phyloP scores from a whole-genome alignment of 495 filamentous ascomycete genomes.

The Daldinia grandis region DNA sequence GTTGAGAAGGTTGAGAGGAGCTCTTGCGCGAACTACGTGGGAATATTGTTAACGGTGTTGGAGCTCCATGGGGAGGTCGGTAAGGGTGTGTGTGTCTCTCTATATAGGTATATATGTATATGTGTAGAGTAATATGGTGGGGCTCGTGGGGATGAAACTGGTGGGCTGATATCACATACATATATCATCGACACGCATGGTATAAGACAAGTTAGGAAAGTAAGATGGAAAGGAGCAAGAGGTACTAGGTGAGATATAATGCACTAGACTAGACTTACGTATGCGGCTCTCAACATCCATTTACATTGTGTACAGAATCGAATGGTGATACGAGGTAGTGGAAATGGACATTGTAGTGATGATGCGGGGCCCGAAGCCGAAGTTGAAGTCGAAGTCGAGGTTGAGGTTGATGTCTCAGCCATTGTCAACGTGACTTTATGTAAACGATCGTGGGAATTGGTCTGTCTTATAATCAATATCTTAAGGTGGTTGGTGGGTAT shows the following conservation, averaged over 20 bases:
- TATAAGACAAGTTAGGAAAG: not conserved
- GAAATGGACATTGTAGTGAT: slow-evolving; percentile 31
- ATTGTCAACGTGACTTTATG: slow-evolving; percentile 28
- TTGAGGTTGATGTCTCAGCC: slow-evolving; percentile 46
- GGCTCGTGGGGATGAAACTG: slow-evolving; percentile 13
- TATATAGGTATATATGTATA: not conserved
- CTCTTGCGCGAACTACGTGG: slow-evolving; percentile 85
- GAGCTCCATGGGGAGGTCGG: not conserved
- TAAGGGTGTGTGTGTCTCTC: not conserved
- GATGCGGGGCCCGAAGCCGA: slow-evolving; percentile 37
- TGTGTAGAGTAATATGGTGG: slow-evolving; percentile 1
- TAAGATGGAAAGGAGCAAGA: slow-evolving; percentile 24
- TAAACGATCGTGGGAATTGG: not conserved
- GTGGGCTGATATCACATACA: not conserved
- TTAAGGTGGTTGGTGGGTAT: not conserved
- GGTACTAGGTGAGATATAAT: not conserved
- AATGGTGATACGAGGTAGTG: slow-evolving; percentile 74
- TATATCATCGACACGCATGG: not conserved
- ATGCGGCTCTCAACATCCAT: slow-evolving; percentile 90
- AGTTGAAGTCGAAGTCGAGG: slow-evolving; percentile 18
- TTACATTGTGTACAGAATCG: slow-evolving; percentile 86
- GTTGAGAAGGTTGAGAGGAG: slow-evolving; percentile 95
- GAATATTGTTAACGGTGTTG: not conserved
- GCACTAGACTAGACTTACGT: slow-evolving; percentile 63
- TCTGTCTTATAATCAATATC: not conserved